Conservation (phyloP, 2,329 filamentous ascomycete genomes). For the Colletotrichum tabaci region DNA sequence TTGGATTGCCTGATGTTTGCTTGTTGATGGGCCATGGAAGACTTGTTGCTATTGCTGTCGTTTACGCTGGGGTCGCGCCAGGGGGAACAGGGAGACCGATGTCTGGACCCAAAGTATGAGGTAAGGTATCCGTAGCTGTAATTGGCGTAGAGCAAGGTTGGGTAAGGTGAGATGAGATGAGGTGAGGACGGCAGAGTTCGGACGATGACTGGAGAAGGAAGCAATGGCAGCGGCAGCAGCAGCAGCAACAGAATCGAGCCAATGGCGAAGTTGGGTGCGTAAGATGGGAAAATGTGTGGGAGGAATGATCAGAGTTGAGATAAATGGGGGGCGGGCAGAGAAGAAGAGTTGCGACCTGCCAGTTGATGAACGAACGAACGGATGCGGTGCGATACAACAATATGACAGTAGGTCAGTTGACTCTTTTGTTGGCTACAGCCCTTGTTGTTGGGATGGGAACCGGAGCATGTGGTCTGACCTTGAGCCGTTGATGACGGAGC, state of each 20-base stretch:
- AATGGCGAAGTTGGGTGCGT: constrained; percentile 18
- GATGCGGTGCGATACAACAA: constrained; percentile 16
- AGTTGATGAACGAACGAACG: constrained; percentile 15
- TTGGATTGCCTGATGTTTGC: constrained; percentile 34
- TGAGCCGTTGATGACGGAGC: constrained; percentile 38
- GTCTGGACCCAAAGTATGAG: constrained; percentile 37
- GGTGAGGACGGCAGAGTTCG: constrained; percentile 26
- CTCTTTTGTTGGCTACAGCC: constrained; percentile 37
- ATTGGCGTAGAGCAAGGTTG: constrained; percentile 28
- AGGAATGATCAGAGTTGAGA: constrained; percentile 29
- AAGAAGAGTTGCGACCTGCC: constrained; percentile 25
- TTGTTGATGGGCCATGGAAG: constrained; percentile 25
- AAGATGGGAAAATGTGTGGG: constrained; percentile 12
- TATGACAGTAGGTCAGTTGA: constrained; percentile 35
- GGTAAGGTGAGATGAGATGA: constrained; percentile 20
- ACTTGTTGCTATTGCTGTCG: constrained; percentile 21
- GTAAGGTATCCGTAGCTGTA: constrained; percentile 31
- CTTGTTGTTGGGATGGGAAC: constrained; percentile 42
- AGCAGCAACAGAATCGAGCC: constrained; percentile 14
- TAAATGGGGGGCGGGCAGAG: constrained; percentile 9
- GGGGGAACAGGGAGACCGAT: constrained; percentile 40
- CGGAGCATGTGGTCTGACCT: constrained; percentile 41
- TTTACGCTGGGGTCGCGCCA: constrained; percentile 22
- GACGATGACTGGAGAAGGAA: constrained; percentile 27
- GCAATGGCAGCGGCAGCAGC: constrained; percentile 17